Evolutionary conservation across 2,329 filamentous ascomycete genomes (phyloP), one percentile per base, ranked within the genome.

Genomic region (Alternaria novae-zelandiae): DNA sequence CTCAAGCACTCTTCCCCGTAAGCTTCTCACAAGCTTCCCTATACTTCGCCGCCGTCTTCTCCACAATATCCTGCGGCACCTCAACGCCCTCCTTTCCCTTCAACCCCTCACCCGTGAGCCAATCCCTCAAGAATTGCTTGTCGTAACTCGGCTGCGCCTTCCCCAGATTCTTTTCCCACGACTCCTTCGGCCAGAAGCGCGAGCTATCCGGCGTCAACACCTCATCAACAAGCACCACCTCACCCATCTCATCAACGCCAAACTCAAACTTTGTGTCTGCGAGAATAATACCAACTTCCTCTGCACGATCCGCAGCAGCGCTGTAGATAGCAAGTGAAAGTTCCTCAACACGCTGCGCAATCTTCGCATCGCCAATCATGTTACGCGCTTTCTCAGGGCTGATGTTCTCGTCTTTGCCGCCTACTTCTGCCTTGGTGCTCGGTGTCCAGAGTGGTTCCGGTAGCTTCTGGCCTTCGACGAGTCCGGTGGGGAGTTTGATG

Each of bases 341-440:
- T 66, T 87, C 82, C 78, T 91, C 89, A 65, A 95, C 88, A 65
- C 84, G 85, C 23, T 82, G 81, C 6, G 91, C 91, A 72, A 91
- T 87, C 50, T 85, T 83, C 53, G 86, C 84, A 57, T 91, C 90
- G 7, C 92, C 86, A 70, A 94, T 87, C 36, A 77, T 55, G 72
- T 85, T 82, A 55, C 80, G 81, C 7, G 87, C 88, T 82, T 68
- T 57, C 54, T 89, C 89, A 0, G 90, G 91, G 61, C 88, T 87
- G 71, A 97, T 97, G 82, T 97, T 97, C 82, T 95, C 91, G 78
- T 97, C 90, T 77, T 96, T 90, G 69, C 89, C 83, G 25, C 94
- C 94, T 30, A 87, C 83, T 73, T 92, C 90, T 1, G 94, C 94
- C 84, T 97, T 97, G 12, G 94, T 97, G 71, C 88, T 92, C 0